Evolutionary conservation across 257 asterid genomes (phyloP).

Genomic region (Lithospermum erythrorhizon): DNA sequence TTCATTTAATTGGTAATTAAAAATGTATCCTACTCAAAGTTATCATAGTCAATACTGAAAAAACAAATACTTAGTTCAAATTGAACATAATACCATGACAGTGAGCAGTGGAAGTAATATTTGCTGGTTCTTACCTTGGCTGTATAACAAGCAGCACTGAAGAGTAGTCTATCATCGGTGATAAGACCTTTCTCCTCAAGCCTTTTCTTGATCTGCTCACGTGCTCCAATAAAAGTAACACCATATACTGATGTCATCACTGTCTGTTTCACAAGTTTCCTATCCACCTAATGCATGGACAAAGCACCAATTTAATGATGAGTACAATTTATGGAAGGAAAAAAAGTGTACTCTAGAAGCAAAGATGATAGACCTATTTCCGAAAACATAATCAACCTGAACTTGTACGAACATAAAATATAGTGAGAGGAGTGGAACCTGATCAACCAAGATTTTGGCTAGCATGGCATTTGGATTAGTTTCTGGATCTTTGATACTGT

Average conservation of each 20-base stretch:
- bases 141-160: slow-evolving; percentile 79
- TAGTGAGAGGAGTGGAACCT: slow-evolving; percentile 32
- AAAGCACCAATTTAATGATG: slow-evolving; percentile 17
- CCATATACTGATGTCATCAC: slow-evolving; percentile 99
- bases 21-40: too few species aligned
- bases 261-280: slow-evolving; percentile 91
- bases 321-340: slow-evolving; percentile 4
- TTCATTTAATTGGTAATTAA: too few species aligned
- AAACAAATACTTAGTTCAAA: too few species aligned
- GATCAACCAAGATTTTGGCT: slow-evolving; percentile 70
- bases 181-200: slow-evolving; percentile 86
- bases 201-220: slow-evolving; percentile 86
- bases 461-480: slow-evolving; percentile 51
- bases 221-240: slow-evolving; percentile 93
- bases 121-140: slow-evolving; percentile 55
- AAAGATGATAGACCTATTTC: background rate
- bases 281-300: slow-evolving; percentile 59
- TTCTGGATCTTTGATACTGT: slow-evolving; percentile 69
- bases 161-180: slow-evolving; percentile 61
- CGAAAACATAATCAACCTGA: background rate
- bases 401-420: background rate
- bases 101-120: background rate
- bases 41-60: too few species aligned
- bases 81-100: background rate
- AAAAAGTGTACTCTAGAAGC: background rate